A percentile compares a stretch with the other conserved stretches of the same genome.
Conservation (phyloP, 352 stramenopile genomes). For the Thalassiosira livingstoniorum region DNA sequence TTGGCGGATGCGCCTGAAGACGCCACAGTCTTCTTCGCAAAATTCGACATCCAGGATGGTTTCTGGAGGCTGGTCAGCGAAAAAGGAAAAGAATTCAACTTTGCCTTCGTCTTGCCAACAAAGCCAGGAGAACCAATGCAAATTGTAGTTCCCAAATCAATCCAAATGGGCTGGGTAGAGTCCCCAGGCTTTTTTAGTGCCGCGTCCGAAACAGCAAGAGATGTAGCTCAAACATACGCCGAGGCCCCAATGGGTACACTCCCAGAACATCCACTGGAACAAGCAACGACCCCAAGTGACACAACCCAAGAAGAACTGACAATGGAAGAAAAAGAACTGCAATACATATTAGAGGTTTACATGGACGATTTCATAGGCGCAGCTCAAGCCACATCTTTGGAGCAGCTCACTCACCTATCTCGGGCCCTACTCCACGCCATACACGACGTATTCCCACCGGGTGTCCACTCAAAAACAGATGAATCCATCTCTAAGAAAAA, state of each 20-base stretch:
- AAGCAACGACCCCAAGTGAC: too few species aligned
- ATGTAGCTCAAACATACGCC: constrained; percentile 7
- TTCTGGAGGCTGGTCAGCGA: constrained; percentile 10
- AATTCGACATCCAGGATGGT: constrained; percentile 24
- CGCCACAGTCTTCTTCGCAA: constrained; percentile 15
- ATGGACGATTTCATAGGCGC: constrained; percentile 41
- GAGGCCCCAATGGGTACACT: constrained; percentile 4
- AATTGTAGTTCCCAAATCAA: constrained; percentile 3
- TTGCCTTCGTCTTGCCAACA: constrained; percentile 14
- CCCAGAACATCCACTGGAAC: neutral
- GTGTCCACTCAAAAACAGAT: neutral
- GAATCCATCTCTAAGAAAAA: constrained; percentile 29
- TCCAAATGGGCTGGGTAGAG: constrained; percentile 31
- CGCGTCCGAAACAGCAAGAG: constrained; percentile 15
- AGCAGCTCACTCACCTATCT: constrained; percentile 17
- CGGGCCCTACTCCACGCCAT: constrained; percentile 27
- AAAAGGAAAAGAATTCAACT: constrained; percentile 27
- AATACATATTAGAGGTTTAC: constrained; percentile 38
- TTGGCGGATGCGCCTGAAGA: neutral
- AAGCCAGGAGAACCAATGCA: neutral
- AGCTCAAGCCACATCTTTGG: neutral
- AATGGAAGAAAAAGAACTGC: neutral
- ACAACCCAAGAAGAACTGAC: too few species aligned
- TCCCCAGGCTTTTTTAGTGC: constrained; percentile 26
- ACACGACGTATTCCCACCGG: constrained; percentile 43